Conservation (phyloP, 2,329 filamentous ascomycete genomes). For the Uncinocarpus reesii region DNA sequence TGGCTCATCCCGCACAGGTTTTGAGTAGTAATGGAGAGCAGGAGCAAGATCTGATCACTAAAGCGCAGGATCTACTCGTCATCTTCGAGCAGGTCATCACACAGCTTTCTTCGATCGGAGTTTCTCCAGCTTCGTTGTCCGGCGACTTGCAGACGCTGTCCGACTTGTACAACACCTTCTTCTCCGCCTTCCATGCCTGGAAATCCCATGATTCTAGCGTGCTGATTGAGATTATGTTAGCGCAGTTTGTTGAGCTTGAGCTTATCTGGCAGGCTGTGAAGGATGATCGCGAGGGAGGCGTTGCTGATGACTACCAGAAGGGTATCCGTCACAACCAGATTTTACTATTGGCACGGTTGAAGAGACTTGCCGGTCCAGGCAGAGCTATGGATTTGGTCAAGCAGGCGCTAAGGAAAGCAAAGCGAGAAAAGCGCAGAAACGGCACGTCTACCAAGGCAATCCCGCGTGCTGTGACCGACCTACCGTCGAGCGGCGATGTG, state of each 20-base stretch:
- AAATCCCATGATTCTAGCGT: conserved; percentile 53
- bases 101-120: conserved; percentile 39
- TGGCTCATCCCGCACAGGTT: conserved; percentile 51
- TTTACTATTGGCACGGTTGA: conserved; percentile 51
- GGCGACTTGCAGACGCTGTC: conserved; percentile 41
- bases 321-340: conserved; percentile 59
- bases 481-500: conserved; percentile 21
- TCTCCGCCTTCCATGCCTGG: conserved; percentile 55
- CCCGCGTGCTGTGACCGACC: conserved; percentile 44
- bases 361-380: conserved; percentile 52
- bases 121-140: conserved; percentile 35
- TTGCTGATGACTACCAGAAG: conserved; percentile 52
- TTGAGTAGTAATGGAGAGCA: conserved; percentile 51
- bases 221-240: conserved; percentile 56
- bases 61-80: conserved; percentile 49
- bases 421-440: conserved; percentile 41
- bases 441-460: conserved; percentile 43
- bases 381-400: conserved; percentile 50
- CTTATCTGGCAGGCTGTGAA: conserved; percentile 59
- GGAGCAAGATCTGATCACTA: conserved; percentile 47
- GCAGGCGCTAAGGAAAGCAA: conserved; percentile 50
- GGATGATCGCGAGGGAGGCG: conserved; percentile 50
- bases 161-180: conserved; percentile 50
- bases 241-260: conserved; percentile 55
- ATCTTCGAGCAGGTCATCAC: conserved; percentile 46